phyloP scores from a whole-genome alignment of 768 basidiomycete genomes.

The Russula foetens region DNA sequence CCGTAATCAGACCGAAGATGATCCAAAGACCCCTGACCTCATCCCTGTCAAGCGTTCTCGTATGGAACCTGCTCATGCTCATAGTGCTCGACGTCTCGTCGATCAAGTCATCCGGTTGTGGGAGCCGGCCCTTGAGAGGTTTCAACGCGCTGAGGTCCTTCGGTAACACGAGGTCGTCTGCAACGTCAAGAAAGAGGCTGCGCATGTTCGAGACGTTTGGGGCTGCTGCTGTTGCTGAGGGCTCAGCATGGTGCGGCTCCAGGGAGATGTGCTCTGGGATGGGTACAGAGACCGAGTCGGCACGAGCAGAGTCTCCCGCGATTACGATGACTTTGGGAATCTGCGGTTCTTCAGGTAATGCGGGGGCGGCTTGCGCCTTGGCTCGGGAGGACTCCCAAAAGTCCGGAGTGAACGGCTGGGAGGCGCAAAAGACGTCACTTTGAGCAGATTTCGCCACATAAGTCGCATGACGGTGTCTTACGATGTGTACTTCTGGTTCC shows the following conservation, averaged over 20 bases:
- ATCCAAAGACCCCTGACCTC: constrained; percentile 43
- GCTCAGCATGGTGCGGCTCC: constrained; percentile 9
- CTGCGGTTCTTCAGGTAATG: constrained; percentile 22
- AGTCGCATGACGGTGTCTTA: constrained; percentile 31
- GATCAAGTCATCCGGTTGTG: constrained; percentile 13
- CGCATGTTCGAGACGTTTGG: constrained; percentile 11
- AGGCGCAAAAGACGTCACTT: constrained; percentile 3
- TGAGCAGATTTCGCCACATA: constrained; percentile 10
- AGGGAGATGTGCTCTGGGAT: constrained; percentile 19
- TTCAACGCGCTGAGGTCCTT: constrained; percentile 9
- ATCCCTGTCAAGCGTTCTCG: constrained; percentile 33
- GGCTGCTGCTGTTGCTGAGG: not conserved
- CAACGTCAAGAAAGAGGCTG: constrained; percentile 30
- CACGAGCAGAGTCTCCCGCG: constrained; percentile 38
- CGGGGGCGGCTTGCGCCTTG: constrained; percentile 25
- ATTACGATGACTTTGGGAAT: constrained; percentile 45
- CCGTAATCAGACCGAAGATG: constrained; percentile 40
- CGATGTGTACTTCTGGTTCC: constrained; percentile 46
- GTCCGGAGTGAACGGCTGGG: constrained; percentile 52
- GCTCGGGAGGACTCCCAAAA: constrained; percentile 45
- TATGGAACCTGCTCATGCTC: constrained; percentile 9
- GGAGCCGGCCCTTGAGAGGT: not conserved
- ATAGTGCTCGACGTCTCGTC: constrained; percentile 5
- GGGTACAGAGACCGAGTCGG: constrained; percentile 36
- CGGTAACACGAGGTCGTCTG: constrained; percentile 33